Base-by-base conservation (phyloP, 2,329 filamentous ascomycete genomes). In the Epichloe scottii region DNA sequence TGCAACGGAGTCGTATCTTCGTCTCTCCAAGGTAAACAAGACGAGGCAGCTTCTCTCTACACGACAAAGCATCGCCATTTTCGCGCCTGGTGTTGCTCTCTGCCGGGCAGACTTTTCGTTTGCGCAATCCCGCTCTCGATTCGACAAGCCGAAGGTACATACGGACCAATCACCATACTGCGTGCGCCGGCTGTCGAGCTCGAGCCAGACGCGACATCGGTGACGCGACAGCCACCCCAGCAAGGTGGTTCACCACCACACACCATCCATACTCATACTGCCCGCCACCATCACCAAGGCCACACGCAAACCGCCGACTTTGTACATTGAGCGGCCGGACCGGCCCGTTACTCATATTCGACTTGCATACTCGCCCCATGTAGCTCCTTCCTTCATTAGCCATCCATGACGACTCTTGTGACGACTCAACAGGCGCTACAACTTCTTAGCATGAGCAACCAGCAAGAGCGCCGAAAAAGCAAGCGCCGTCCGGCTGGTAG, bases 321-420 rank as follows among this genome's bases (percentile, higher is more conserved):
- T 44, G 41, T 17, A 26, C 26, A 33, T 44, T 44, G 23, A 33
- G 30, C 21, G 21, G 7, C 26, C 26, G 26, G 26, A 7, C 26
- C 7, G 7, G 23, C 21, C 41, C 12, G 23, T n/a, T 7, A 47
- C 19, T 49, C 21, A 15, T 11, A 3, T 35, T 26, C n/a, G 44
- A 37, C 10, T 39, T 33, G 15, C 46, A 50, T 33, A 10, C 21
- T 4, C 37, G 10, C 5, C 19, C 43, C 48, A 53, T 56, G 55
- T 39, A 35, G 37, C 40, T 58, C 58, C 52, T 7, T 58, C 58
- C 52, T 7, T 48, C 61, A 57, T 57, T 57, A 64, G 71, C 71
- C 74, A 77, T 82, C 78, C 78, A 84, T 84, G 81, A 84, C 81
- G 79, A 83, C 81, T 67, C 72, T 84, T 69, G 73, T 84, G 68